These are phyloP conservation scores for Boletus huronensis DNA, from an alignment of 768 basidiomycete species.

Conservation along the genomic window DNA sequence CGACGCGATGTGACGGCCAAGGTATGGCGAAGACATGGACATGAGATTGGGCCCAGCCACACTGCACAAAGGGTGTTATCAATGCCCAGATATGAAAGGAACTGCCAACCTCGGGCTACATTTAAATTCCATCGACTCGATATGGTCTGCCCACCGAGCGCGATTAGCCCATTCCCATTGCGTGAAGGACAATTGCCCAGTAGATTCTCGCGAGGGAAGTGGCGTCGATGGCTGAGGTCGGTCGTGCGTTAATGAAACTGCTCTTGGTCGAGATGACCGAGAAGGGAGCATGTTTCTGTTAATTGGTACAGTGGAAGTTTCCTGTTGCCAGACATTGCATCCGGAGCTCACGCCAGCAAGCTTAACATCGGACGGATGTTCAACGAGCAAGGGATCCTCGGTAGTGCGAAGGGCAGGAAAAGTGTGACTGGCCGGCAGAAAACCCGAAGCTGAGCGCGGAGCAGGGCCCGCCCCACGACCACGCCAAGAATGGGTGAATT, in stretches of 20 bases:
- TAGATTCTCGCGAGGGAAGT: slow-evolving; percentile 28
- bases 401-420: slow-evolving; percentile 10
- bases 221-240: slow-evolving; percentile 15
- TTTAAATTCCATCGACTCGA: slow-evolving; percentile 12
- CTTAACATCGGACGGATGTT: not conserved
- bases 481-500: slow-evolving; percentile 19
- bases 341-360: not conserved
- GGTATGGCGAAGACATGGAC: slow-evolving; percentile 14
- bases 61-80: slow-evolving; percentile 13
- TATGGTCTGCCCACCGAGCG: slow-evolving; percentile 18
- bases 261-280: slow-evolving; percentile 26
- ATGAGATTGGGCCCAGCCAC: slow-evolving; percentile 4
- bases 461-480: slow-evolving; percentile 3
- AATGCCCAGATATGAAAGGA: not conserved
- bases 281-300: slow-evolving; percentile 3
- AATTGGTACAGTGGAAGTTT: not conserved
- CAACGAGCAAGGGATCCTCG: not conserved
- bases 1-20: slow-evolving; percentile 10
- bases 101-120: slow-evolving; percentile 13
- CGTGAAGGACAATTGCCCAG: slow-evolving; percentile 26
- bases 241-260: slow-evolving; percentile 28
- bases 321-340: slow-evolving; percentile 17
- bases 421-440: slow-evolving; percentile 17
- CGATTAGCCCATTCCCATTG: slow-evolving; percentile 26
- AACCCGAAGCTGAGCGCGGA: slow-evolving; percentile 12